Base-by-base conservation (phyloP, 345 rosid genomes). In the Salix arbutifolia region DNA sequence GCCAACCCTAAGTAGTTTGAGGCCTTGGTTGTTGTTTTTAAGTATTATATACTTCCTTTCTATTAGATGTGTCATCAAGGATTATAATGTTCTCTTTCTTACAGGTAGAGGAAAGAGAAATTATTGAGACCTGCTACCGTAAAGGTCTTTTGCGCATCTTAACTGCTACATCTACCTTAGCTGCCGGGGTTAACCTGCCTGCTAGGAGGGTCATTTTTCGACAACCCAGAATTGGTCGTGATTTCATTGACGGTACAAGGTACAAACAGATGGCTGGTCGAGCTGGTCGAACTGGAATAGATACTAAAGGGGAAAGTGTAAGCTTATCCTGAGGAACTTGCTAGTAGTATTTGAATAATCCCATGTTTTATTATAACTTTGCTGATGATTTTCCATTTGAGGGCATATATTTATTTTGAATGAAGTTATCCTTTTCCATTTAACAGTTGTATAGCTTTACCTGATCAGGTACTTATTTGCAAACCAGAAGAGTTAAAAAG, bases 251-350 rank as follows among this genome's bases (percentile, higher is more conserved):
- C 83, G 97, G 97, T 71, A 95, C 97, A 81, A 93, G 97, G 87
- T 95, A 95, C 90, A 93, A 77, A 85, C 99, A 95, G 87, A 95
- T 95, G 99, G 92, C 99, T 70, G 99, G 99, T 71, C 89, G 99
- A 83, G 99, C 99, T 79, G 99, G 99, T 78, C 94, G 99, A 77
- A 93, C 97, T 76, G 99, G 99, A 80, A 95, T 95, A 80, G 99
- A 95, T 83, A 89, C 97, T 68, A 89, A 90, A 86, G 99, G 99
- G 72, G 97, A 95, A 90, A 95, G 99, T 88, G 99, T 95, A 90
- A 70, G 98, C 80, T 75, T 77, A 42, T 35, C 30, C 44, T 0
- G 13, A 12, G 35, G 40, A 72, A n/a, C 21, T 52, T 78, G 31
- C 26, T 60, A 17, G 18, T 61, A 8, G 44, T 42, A 60, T 19